These are phyloP conservation scores for Xylariales sp. DNA, from an alignment of 2,329 filamentous ascomycete species.

Conservation along the genomic window DNA sequence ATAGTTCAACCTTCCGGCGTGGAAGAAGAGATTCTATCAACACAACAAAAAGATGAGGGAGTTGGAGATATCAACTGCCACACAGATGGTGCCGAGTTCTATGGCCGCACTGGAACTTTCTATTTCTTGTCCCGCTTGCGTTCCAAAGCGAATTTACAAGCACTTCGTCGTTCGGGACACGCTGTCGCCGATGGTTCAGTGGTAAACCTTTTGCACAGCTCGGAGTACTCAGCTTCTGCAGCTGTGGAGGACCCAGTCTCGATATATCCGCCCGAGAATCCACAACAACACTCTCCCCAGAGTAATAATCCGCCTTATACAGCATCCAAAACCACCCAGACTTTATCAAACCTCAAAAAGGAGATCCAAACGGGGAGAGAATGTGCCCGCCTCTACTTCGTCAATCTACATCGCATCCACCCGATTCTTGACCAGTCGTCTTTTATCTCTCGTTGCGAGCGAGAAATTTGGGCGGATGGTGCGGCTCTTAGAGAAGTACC, in stretches of 20 bases:
- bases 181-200: not conserved
- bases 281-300: not conserved
- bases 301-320: not conserved
- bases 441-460: not conserved
- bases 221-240: not conserved
- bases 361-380: not conserved
- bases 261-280: not conserved
- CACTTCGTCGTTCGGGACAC: not conserved
- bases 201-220: too few relatives aligned
- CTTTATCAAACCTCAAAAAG: not conserved
- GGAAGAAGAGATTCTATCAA: not conserved
- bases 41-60: not conserved
- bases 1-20: too few relatives aligned
- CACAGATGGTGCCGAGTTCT: not conserved
- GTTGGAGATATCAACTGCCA: not conserved
- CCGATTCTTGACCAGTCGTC: not conserved
- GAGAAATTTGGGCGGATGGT: not conserved
- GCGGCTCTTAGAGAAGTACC: not conserved
- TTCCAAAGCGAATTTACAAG: not conserved
- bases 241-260: too few relatives aligned
- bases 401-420: not conserved
- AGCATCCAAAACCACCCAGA: not conserved
- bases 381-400: not conserved
- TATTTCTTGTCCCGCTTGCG: not conserved
- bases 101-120: not conserved